Conservation (phyloP, 305 asterid species). For the Fraxinus baroniana region DNA sequence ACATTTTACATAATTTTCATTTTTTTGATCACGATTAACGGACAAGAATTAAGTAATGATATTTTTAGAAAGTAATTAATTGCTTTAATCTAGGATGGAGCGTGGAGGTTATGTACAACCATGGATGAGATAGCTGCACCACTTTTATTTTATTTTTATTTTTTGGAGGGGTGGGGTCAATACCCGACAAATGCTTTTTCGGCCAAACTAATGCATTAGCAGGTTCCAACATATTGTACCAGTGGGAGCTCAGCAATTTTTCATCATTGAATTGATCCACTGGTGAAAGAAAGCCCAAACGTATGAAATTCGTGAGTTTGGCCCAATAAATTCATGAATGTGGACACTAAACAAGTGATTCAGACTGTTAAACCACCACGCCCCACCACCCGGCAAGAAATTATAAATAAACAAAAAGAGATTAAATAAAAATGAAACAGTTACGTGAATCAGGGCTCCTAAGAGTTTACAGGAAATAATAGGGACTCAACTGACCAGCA, state of each 20-base stretch:
- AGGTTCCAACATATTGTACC: background rate
- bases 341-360: background rate
- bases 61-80: background rate
- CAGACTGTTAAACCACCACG: background rate
- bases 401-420: background rate
- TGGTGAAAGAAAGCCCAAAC: background rate
- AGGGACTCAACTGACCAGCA: background rate
- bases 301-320: background rate
- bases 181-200: background rate
- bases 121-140: background rate
- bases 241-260: background rate
- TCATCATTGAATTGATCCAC: background rate
- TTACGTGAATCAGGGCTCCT: background rate
- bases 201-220: background rate
- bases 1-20: background rate
- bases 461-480: background rate
- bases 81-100: background rate
- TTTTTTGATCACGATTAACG: background rate
- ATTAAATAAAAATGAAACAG: background rate
- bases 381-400: background rate
- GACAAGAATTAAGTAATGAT: background rate
- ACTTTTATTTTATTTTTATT: background rate
- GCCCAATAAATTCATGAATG: background rate
- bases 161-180: background rate
- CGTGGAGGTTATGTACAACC: background rate